Conservation (phyloP, 208 protist genomes). For the Novymonas esmeraldas region DNA sequence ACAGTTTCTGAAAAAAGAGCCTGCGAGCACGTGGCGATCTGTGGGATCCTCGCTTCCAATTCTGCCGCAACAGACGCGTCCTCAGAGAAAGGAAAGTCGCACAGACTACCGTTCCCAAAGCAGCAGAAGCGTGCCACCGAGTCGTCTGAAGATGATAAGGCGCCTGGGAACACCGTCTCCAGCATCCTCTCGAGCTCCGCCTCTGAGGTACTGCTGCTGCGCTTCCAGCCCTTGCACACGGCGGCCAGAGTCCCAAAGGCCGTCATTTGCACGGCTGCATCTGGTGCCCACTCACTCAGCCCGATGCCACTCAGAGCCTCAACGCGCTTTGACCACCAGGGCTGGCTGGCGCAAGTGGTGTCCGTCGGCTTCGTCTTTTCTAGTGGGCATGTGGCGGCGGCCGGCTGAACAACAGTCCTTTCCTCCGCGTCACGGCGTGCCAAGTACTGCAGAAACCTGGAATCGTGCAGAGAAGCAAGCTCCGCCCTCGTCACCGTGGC, state of each 20-base stretch:
- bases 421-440: neutral
- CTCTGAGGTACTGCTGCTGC: neutral
- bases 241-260: constrained; percentile 1
- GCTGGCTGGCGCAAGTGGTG: neutral
- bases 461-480: constrained; percentile 6
- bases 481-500: constrained; percentile 19
- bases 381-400: neutral
- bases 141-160: neutral
- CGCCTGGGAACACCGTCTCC: neutral
- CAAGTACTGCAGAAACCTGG: constrained; percentile 19
- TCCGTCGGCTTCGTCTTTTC: too few relatives aligned
- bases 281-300: constrained; percentile 18
- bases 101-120: constrained; percentile 26
- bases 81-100: neutral
- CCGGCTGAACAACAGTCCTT: neutral
- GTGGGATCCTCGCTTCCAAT: neutral
- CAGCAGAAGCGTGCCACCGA: constrained; percentile 1
- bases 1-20: neutral
- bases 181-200: constrained; percentile 1
- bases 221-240: constrained; percentile 26
- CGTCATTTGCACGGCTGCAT: constrained; percentile 8
- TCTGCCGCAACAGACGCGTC: neutral
- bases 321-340: constrained; percentile 2
- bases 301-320: neutral
- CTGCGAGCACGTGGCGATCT: neutral